These are phyloP conservation scores for Filobasidium floriforme DNA, from an alignment of 768 basidiomycete genomes.

Conservation along the genomic window DNA sequence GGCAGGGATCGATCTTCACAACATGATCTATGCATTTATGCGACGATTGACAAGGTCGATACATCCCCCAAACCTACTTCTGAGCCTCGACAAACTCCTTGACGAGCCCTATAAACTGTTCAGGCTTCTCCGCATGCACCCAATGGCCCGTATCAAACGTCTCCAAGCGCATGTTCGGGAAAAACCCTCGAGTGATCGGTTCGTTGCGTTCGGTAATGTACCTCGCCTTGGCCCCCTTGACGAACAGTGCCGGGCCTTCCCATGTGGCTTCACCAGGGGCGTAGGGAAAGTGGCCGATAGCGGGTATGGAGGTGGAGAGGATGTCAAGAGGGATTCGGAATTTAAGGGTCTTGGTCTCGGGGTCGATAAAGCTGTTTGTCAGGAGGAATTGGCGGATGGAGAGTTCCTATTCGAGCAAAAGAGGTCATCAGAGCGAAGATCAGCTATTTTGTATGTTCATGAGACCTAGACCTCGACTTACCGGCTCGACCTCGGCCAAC, in stretches of 20 bases:
- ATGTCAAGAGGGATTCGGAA: conserved; percentile 71
- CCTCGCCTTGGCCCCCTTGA: conserved; percentile 73
- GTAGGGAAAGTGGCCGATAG: conserved; percentile 76
- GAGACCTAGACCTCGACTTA: conserved; percentile 35
- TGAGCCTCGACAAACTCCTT: conserved; percentile 40
- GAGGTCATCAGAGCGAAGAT: neutral
- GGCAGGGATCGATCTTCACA: too few relatives aligned
- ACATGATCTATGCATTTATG: too few relatives aligned
- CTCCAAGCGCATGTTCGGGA: conserved; percentile 61
- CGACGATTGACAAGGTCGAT: too few relatives aligned
- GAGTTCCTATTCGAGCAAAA: conserved; percentile 54
- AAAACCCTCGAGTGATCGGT: conserved; percentile 58
- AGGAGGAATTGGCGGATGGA: conserved; percentile 72
- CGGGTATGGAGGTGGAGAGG: conserved; percentile 55
- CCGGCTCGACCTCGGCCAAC: conserved; percentile 59
- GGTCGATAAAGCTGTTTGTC: conserved; percentile 61
- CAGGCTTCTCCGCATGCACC: conserved; percentile 74
- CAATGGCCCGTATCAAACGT: conserved; percentile 74
- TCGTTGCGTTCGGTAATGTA: conserved; percentile 69
- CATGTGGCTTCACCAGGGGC: conserved; percentile 50
- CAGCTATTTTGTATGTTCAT: neutral
- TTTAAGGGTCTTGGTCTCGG: conserved; percentile 47
- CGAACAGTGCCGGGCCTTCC: conserved; percentile 59
- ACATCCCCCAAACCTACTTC: conserved; percentile 3
- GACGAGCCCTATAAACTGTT: conserved; percentile 47